These are phyloP conservation scores for Hypoxylon sp. DNA, from an alignment of 2,329 filamentous ascomycete genomes.

Conservation along the genomic window DNA sequence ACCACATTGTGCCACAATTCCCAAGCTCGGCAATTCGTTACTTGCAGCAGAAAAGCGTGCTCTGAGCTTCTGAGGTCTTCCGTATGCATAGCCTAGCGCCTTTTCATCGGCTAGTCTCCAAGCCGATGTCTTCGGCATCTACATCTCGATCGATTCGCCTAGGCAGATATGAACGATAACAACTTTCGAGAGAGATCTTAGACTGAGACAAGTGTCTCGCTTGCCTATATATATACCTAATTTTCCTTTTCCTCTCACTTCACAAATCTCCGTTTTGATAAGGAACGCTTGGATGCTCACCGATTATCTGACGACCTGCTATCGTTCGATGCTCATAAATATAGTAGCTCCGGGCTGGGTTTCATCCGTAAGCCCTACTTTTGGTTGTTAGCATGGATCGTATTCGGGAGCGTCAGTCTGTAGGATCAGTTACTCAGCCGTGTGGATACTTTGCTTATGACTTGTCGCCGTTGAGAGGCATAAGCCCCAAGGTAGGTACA, in stretches of 20 bases:
- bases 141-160: neutral
- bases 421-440: conserved; percentile 27
- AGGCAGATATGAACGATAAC: conserved; percentile 1
- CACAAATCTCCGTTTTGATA: neutral
- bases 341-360: conserved; percentile 6
- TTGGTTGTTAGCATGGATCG: conserved; percentile 2
- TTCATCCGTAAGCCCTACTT: conserved; percentile 22
- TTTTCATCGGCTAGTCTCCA: conserved; percentile 26
- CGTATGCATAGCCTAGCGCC: conserved; percentile 13
- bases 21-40: conserved; percentile 38
- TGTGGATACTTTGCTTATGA: conserved; percentile 6
- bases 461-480: conserved; percentile 6
- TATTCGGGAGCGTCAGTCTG: conserved; percentile 1
- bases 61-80: conserved; percentile 24
- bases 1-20: conserved; percentile 11
- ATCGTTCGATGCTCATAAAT: conserved; percentile 18
- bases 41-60: conserved; percentile 19
- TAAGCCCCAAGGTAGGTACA: conserved; percentile 11
- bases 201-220: neutral
- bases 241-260: neutral
- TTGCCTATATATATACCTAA: neutral
- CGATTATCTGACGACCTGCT: neutral
- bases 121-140: conserved; percentile 36
- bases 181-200: neutral
- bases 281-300: neutral